Evolutionary conservation across 2,329 filamentous ascomycete species (phyloP).

Genomic region (Fusarium sp.): DNA sequence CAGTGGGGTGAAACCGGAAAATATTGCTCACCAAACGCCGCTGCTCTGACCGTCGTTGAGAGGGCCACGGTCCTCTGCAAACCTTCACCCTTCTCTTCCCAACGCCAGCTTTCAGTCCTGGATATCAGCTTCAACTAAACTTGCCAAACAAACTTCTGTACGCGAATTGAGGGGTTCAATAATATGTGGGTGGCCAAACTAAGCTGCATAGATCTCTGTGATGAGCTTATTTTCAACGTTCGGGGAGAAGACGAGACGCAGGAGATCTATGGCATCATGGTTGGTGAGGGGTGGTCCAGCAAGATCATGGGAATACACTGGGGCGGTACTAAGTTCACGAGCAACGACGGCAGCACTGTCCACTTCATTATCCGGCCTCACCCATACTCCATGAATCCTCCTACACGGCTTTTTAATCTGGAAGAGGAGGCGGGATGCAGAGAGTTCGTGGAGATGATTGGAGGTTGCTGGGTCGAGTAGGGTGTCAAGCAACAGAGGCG

Average conservation of each 20-base stretch:
- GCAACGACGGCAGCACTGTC: background rate
- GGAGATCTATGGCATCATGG: background rate
- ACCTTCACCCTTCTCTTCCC: background rate
- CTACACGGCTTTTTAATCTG: background rate
- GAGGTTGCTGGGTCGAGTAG: background rate
- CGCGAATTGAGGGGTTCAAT: background rate
- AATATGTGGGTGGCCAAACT: background rate
- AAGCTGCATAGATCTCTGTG: background rate
- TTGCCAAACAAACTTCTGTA: background rate
- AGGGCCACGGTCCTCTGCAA: background rate
- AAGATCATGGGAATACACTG: background rate
- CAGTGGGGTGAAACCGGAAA: background rate
- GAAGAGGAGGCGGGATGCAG: background rate
- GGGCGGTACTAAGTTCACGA: background rate
- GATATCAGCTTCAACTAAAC: background rate
- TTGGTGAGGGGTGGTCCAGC: background rate
- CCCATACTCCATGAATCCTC: background rate
- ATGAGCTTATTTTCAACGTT: background rate
- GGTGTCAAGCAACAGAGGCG: background rate
- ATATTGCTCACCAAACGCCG: fast-evolving
- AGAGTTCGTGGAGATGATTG: background rate
- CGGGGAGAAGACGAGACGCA: background rate
- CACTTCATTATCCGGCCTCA: background rate
- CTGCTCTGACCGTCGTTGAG: background rate
- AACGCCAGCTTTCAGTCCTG: background rate